These are phyloP conservation scores for Colletotrichum tanaceti DNA, from an alignment of 2,329 filamentous ascomycete species.

Conservation along the genomic window DNA sequence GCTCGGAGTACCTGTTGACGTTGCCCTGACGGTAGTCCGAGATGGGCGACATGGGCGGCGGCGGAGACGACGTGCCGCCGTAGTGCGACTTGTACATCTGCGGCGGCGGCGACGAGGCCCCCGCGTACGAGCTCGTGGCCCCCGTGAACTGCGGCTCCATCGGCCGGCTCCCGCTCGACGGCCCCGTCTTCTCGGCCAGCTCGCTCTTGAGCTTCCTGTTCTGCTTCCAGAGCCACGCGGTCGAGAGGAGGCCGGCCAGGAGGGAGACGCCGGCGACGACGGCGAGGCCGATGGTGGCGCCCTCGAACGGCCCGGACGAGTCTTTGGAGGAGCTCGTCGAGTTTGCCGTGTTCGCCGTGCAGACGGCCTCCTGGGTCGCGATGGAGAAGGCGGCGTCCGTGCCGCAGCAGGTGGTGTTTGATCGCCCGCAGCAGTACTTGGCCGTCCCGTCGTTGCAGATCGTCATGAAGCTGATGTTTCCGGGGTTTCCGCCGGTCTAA, in stretches of 20 bases:
- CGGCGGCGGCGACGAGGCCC: constrained; percentile 12
- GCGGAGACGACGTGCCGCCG: constrained; percentile 6
- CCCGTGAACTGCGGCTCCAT: constrained; percentile 24
- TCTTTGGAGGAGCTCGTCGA: constrained; percentile 1
- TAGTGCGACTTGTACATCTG: constrained; percentile 29
- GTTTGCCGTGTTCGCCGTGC: constrained; percentile 36
- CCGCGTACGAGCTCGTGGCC: constrained; percentile 14
- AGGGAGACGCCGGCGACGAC: constrained; percentile 43
- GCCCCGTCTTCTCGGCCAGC: constrained; percentile 21
- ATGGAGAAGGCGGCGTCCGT: constrained; percentile 43
- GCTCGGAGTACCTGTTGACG: constrained; percentile 42
- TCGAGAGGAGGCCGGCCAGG: constrained; percentile 35
- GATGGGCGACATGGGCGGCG: constrained; percentile 18
- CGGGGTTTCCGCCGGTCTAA: constrained; percentile 16
- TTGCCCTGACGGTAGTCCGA: constrained; percentile 37
- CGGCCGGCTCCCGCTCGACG: background rate
- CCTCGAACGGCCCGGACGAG: constrained; percentile 39
- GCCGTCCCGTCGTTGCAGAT: constrained; percentile 44
- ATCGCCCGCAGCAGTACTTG: constrained; percentile 49
- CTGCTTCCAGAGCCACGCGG: constrained; percentile 42
- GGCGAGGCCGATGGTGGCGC: constrained; percentile 45
- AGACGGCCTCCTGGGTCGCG: constrained; percentile 43
- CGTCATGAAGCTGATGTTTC: constrained; percentile 32
- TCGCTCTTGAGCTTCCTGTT: constrained; percentile 42
- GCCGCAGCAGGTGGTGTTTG: constrained; percentile 48